Evolutionary conservation across 2,329 filamentous ascomycete species (phyloP).

Genomic region (Botryotinia globosa): DNA sequence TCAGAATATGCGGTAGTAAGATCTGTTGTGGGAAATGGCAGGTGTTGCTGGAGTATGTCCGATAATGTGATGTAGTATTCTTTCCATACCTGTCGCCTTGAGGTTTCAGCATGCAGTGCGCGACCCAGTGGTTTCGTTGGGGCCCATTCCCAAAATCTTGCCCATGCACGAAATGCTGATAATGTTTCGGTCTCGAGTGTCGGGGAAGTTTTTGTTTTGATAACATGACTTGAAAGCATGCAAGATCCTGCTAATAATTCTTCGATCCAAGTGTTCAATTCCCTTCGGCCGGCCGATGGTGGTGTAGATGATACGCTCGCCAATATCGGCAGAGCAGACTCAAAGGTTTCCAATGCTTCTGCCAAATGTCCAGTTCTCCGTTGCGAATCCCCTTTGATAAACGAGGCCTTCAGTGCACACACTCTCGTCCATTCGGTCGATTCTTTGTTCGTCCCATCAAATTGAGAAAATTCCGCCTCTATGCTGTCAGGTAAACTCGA

Average conservation of each 20-base stretch:
- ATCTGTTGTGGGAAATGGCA: constrained; percentile 55
- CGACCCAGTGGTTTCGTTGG: constrained; percentile 50
- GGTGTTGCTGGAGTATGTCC: constrained; percentile 64
- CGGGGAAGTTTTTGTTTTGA: constrained; percentile 50
- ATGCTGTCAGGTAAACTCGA: constrained; percentile 62
- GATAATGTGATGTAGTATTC: constrained; percentile 82
- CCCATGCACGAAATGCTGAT: constrained; percentile 64
- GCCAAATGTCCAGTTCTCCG: constrained; percentile 48
- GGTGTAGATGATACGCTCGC: constrained; percentile 50
- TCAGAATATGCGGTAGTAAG: constrained; percentile 44
- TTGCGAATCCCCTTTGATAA: constrained; percentile 68
- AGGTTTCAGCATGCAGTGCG: constrained; percentile 57
- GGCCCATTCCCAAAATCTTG: constrained; percentile 59
- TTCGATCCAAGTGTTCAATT: constrained; percentile 77
- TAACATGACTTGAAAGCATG: constrained; percentile 61
- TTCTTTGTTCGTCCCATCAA: constrained; percentile 50
- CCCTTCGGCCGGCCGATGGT: constrained; percentile 50
- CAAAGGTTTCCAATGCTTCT: constrained; percentile 65
- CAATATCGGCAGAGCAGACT: constrained; percentile 63
- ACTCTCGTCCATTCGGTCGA: constrained; percentile 76
- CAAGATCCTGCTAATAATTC: constrained; percentile 73
- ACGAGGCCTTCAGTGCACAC: constrained; percentile 75
- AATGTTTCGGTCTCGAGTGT: constrained; percentile 54
- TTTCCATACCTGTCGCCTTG: constrained; percentile 72
- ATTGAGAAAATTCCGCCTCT: constrained; percentile 51